Evolutionary conservation across 192 early-diverging fungal species (phyloP).

Genomic region (Backusella macrospora): DNA sequence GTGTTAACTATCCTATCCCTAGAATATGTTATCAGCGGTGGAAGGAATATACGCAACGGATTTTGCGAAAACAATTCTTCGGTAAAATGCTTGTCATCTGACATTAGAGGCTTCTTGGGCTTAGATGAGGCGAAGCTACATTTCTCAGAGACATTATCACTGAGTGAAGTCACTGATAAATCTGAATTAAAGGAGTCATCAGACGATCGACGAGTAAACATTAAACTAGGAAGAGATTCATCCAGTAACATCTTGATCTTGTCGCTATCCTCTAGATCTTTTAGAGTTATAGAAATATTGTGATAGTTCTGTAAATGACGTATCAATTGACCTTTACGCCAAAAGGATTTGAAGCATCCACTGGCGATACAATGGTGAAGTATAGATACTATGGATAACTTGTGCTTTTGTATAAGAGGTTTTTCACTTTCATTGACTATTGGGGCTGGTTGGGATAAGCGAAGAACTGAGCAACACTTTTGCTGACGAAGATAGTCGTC

Average conservation of each 20-base stretch:
- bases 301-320: constrained; percentile 40
- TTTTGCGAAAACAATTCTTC: constrained; percentile 4
- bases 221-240: neutral
- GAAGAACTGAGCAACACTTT: constrained; percentile 33
- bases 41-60: constrained; percentile 8
- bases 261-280: constrained; percentile 14
- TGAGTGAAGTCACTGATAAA: neutral
- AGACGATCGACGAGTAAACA: constrained; percentile 3
- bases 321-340: constrained; percentile 32
- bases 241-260: neutral
- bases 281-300: constrained; percentile 10
- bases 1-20: neutral
- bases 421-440: neutral
- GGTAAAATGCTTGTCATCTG: neutral
- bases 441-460: constrained; percentile 21
- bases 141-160: neutral
- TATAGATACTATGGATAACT: constrained; percentile 10
- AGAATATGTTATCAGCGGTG: neutral
- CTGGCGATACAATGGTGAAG: constrained; percentile 33
- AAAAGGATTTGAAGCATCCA: constrained; percentile 40
- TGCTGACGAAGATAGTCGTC: constrained; percentile 33
- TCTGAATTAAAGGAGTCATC: constrained; percentile 6
- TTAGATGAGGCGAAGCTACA: neutral
- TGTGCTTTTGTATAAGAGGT: neutral
- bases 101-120: neutral